Conservation (phyloP, 2,329 filamentous ascomycete genomes). For the Scytalidium lignicola region DNA sequence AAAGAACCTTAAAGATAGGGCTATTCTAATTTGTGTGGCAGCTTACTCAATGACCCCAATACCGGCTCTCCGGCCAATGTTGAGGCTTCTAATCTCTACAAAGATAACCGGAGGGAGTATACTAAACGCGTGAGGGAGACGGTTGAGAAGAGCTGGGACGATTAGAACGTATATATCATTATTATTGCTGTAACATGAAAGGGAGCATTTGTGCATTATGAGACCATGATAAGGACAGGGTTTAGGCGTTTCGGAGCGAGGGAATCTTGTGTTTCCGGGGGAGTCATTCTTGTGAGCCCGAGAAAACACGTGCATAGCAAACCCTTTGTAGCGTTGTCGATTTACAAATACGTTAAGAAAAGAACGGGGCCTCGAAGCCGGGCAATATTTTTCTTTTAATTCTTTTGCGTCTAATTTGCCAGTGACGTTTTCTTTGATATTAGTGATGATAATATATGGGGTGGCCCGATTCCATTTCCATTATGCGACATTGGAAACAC, state of each 20-base stretch:
- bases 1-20: slow-evolving; percentile 1
- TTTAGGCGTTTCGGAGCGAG: slow-evolving; percentile 17
- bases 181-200: neutral
- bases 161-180: slow-evolving; percentile 41
- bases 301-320: slow-evolving; percentile 15
- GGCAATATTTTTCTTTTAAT: no score
- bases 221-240: slow-evolving; percentile 12
- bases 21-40: slow-evolving; percentile 35
- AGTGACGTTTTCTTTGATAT: neutral
- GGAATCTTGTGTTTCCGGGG: slow-evolving; percentile 4
- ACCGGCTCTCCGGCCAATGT: slow-evolving; percentile 98
- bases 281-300: slow-evolving; percentile 5
- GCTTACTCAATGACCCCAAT: slow-evolving; percentile 94
- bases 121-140: slow-evolving; percentile 92
- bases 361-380: neutral
- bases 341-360: neutral
- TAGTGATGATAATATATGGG: neutral
- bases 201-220: slow-evolving; percentile 9
- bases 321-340: slow-evolving; percentile 8
- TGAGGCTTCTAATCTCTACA: slow-evolving; percentile 96
- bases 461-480: neutral
- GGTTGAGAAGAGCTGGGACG: slow-evolving; percentile 99
- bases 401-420: no score
- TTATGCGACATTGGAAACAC: neutral
- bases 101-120: slow-evolving; percentile 96